Conservation (phyloP, 2,329 filamentous ascomycete species). For the Zymoseptoria crescenta region DNA sequence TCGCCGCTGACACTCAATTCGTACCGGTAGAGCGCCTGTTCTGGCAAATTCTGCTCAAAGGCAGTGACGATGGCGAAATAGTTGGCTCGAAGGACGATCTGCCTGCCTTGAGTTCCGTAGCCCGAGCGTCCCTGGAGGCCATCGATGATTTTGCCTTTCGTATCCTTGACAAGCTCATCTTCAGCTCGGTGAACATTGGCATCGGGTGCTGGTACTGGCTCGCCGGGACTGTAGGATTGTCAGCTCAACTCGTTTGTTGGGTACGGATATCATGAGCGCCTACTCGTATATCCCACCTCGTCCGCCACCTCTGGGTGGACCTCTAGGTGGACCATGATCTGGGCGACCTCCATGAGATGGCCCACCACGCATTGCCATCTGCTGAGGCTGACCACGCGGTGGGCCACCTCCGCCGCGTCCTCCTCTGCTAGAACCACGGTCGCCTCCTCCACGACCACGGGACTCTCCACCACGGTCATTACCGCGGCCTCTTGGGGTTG, state of each 20-base stretch:
- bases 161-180: slow-evolving; percentile 18
- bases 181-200: slow-evolving; percentile 19
- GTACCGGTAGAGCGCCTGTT: slow-evolving; percentile 35
- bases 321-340: neutral
- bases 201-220: slow-evolving; percentile 18
- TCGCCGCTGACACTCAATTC: slow-evolving; percentile 28
- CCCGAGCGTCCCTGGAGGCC: slow-evolving; percentile 29
- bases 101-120: slow-evolving; percentile 33
- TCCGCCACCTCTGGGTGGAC: slow-evolving; percentile 5
- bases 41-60: slow-evolving; percentile 22
- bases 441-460: slow-evolving; percentile 13
- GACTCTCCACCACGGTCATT: slow-evolving; percentile 13
- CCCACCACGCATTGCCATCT: slow-evolving; percentile 17
- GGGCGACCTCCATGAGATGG: slow-evolving; percentile 10
- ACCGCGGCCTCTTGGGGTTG: slow-evolving; percentile 14
- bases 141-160: slow-evolving; percentile 21
- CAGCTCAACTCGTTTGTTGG: slow-evolving; percentile 10
- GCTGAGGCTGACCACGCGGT: slow-evolving; percentile 17
- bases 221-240: slow-evolving; percentile 16
- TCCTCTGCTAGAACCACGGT: slow-evolving; percentile 19
- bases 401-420: slow-evolving; percentile 9
- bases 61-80: slow-evolving; percentile 34
- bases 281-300: slow-evolving; percentile 21
- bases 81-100: slow-evolving; percentile 37
- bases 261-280: slow-evolving; percentile 1